phyloP scores from a whole-genome alignment of 306 rosid genomes.

The Leucaena leucocephala region DNA sequence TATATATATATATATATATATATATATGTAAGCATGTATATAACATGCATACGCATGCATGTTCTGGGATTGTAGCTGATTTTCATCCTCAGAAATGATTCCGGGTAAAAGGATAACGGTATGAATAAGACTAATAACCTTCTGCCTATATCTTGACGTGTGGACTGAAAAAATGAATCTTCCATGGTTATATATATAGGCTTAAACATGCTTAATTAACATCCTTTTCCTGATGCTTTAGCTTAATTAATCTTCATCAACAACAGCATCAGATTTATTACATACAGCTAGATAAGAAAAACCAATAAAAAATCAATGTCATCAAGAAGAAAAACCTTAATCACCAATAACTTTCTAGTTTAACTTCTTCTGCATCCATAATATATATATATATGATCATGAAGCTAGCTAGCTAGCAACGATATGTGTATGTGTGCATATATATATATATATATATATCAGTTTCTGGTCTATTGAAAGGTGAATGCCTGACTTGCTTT shows the following conservation, averaged over 20 bases:
- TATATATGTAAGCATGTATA: no score
- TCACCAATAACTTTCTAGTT: not conserved
- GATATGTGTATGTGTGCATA: not conserved
- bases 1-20: conserved; percentile 21
- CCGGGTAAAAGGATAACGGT: conserved; percentile 41
- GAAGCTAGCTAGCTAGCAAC: conserved; percentile 26
- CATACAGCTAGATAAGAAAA: not conserved
- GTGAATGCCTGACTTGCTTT: conserved; percentile 43
- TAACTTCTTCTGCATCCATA: conserved; percentile 31
- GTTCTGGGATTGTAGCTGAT: conserved; percentile 24
- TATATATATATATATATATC: not conserved
- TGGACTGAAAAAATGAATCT: conserved; percentile 28
- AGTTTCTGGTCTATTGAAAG: not conserved
- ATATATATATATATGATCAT: conserved; percentile 37
- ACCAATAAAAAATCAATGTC: conserved; percentile 32
- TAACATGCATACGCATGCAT: not conserved
- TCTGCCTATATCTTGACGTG: conserved; percentile 41
- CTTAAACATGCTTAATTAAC: not conserved
- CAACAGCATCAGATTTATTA: not conserved
- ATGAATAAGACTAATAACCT: conserved; percentile 49
- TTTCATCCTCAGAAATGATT: conserved; percentile 30
- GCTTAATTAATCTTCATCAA: not conserved
- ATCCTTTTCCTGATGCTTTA: not conserved
- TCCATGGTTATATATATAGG: not conserved
- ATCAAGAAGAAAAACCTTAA: conserved; percentile 23